Conservation (phyloP, 176 grass and related monocot genomes). For the Oryza meyeriana region DNA sequence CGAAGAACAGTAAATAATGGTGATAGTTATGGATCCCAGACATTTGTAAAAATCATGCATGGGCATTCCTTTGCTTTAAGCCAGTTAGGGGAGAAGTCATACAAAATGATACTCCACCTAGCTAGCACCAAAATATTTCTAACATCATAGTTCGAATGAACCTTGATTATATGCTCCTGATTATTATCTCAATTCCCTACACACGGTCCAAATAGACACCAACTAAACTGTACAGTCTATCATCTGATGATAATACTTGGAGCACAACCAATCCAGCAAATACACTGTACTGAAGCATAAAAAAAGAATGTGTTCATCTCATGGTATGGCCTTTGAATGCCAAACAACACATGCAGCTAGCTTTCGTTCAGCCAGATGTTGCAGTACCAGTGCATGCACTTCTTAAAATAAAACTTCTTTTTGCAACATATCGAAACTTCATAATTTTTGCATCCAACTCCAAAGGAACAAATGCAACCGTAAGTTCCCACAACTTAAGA, state of each 20-base stretch:
- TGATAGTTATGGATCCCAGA: neutral
- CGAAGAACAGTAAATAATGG: neutral
- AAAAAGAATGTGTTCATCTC: constrained; percentile 7
- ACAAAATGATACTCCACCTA: neutral
- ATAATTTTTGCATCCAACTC: neutral
- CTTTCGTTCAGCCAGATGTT: neutral
- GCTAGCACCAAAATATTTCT: neutral
- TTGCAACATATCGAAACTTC: neutral
- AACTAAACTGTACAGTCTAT: neutral
- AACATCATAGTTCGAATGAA: neutral
- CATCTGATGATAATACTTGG: neutral
- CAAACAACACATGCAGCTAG: neutral
- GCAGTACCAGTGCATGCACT: neutral
- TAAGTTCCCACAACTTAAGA: neutral
- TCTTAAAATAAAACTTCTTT: neutral
- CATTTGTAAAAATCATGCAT: neutral
- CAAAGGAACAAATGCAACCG: neutral
- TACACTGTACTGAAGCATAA: neutral
- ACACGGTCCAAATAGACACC: neutral
- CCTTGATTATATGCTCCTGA: constrained; percentile 6
- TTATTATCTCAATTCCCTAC: neutral
- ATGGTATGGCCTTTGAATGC: neutral
- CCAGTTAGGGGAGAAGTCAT: neutral
- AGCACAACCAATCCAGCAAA: neutral
- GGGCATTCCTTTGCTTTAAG: neutral